Evolutionary conservation across 31 red algal genomes (phyloP).

Genomic region (Endocladia muricata): DNA sequence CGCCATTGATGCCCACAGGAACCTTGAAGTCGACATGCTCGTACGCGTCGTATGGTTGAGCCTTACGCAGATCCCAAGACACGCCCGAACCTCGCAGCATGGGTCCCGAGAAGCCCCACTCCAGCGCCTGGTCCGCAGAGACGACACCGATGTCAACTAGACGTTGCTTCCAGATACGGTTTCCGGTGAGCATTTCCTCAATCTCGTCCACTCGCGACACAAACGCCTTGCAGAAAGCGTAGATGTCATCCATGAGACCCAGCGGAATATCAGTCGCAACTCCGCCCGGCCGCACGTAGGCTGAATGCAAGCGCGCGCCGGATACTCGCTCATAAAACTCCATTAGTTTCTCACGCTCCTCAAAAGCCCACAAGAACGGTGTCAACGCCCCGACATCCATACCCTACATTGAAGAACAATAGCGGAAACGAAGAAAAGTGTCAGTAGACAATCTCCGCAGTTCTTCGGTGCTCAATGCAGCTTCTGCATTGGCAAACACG

Average conservation of each 20-base stretch:
- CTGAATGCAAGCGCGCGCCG: slow-evolving; percentile 94
- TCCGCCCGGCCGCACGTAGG: slow-evolving; percentile 94
- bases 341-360: slow-evolving; percentile 98
- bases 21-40: slow-evolving; percentile 92
- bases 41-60: slow-evolving; percentile 97
- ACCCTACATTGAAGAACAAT: neutral
- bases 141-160: slow-evolving; percentile 94
- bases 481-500: neutral
- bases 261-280: slow-evolving; percentile 87
- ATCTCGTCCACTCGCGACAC: slow-evolving; percentile 87
- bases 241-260: slow-evolving; percentile 91
- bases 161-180: slow-evolving; percentile 99
- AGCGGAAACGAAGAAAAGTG: neutral
- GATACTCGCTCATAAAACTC: slow-evolving; percentile 99
- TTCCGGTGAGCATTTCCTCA: slow-evolving; percentile 93
- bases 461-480: neutral
- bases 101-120: slow-evolving; percentile 96
- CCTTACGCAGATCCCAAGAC: slow-evolving; percentile 93
- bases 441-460: too few relatives aligned
- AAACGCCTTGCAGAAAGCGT: slow-evolving; percentile 84
- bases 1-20: slow-evolving; percentile 87
- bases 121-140: slow-evolving; percentile 74
- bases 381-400: slow-evolving; percentile 99
- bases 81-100: slow-evolving; percentile 97
- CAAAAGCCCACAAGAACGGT: slow-evolving; percentile 98